A percentile compares a stretch with the other conserved stretches of the same genome.
These are phyloP conservation scores for Vinca major DNA, from an alignment of 305 asterid species.

Conservation along the genomic window DNA sequence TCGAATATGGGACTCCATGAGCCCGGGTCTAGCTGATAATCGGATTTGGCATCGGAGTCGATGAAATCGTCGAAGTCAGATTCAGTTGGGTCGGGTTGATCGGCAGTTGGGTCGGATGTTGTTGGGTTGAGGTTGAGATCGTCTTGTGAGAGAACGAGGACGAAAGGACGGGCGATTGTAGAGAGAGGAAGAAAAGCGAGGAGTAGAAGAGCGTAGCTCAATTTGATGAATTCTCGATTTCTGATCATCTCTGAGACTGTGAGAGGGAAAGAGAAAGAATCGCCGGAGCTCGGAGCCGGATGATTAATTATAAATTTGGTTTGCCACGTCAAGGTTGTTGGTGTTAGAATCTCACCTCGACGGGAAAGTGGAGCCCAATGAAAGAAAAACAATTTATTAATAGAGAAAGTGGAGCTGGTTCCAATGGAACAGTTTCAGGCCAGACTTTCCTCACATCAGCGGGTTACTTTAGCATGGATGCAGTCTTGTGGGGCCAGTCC, in stretches of 20 bases:
- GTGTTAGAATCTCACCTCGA: no score
- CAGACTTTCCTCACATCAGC: no score
- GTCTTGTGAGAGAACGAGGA: conserved; percentile 64
- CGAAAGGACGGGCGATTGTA: conserved; percentile 52
- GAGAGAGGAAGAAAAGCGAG: conserved; percentile 33
- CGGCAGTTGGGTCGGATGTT: conserved; percentile 24
- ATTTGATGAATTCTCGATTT: background rate
- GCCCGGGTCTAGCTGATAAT: conserved; percentile 70
- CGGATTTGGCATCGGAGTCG: conserved; percentile 50
- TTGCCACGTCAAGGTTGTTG: conserved; percentile 33
- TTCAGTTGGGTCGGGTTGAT: conserved; percentile 16
- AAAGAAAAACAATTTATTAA: no score
- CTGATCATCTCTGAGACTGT: background rate
- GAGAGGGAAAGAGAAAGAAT: background rate
- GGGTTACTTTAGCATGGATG: no score
- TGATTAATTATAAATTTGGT: conserved; percentile 8
- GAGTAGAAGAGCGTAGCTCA: conserved; percentile 36
- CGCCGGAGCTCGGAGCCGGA: conserved; percentile 1
- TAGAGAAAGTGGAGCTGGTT: no score
- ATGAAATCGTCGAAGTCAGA: conserved; percentile 33
- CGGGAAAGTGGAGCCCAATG: no score
- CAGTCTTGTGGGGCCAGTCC: no score
- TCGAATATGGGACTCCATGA: conserved; percentile 91
- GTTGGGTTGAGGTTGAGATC: conserved; percentile 52
- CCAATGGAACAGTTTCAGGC: no score